phyloP scores from a whole-genome alignment of 2,329 filamentous ascomycete genomes.

The Xylaria sp. region DNA sequence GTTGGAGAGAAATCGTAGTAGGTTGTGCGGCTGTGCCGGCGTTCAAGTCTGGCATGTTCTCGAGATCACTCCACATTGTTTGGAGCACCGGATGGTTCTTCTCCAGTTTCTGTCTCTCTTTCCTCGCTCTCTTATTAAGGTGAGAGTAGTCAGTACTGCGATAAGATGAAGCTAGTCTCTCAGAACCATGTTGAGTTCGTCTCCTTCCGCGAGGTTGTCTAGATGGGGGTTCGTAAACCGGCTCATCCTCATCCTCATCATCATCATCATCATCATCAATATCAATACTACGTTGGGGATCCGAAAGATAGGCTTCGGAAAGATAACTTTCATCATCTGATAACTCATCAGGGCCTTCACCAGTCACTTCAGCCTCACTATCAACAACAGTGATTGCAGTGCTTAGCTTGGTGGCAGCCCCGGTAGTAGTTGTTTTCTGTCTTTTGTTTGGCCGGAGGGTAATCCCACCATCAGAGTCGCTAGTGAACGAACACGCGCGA shows the following conservation, averaged over 20 bases:
- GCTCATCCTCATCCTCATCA: neutral
- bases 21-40: conserved; percentile 72
- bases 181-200: too few species aligned
- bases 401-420: neutral
- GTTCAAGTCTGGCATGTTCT: conserved; percentile 70
- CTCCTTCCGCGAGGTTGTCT: too few species aligned
- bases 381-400: neutral
- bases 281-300: neutral
- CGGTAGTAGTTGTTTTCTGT: conserved; percentile 23
- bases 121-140: conserved; percentile 37
- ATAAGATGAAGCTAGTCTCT: too few species aligned
- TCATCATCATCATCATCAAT: neutral
- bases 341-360: neutral
- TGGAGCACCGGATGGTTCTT: conserved; percentile 76
- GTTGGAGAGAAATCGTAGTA: conserved; percentile 74
- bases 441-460: conserved; percentile 1
- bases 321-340: neutral
- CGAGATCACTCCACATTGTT: conserved; percentile 84
- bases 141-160: neutral
- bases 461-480: conserved; percentile 1
- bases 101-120: conserved; percentile 72
- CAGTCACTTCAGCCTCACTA: neutral
- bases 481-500: neutral
- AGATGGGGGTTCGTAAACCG: too few species aligned
- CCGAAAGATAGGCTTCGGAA: too few species aligned